phyloP scores from a whole-genome alignment of 768 basidiomycete genomes.

The Mycena alexandri region DNA sequence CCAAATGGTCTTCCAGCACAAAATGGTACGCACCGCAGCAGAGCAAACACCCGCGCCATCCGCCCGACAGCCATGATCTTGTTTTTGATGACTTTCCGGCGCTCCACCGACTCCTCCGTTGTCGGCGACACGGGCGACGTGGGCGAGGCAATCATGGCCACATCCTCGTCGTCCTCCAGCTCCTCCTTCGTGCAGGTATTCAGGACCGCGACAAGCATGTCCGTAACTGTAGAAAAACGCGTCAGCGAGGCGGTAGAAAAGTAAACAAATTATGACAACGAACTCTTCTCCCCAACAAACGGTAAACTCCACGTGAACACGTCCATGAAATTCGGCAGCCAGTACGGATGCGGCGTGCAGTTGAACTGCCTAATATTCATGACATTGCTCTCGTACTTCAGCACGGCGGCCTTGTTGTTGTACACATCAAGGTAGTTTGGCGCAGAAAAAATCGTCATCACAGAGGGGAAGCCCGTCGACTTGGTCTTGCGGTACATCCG shows the following conservation, averaged over 20 bases:
- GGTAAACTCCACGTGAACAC: conserved; percentile 99
- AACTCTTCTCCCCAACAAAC: conserved; percentile 98
- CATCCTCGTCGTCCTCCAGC: conserved; percentile 85
- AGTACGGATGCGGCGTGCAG: conserved; percentile 95
- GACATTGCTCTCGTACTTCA: conserved; percentile 99
- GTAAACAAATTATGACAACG: conserved; percentile 43
- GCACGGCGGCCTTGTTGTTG: conserved; percentile 98
- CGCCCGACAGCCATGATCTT: conserved; percentile 98
- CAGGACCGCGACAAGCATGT: conserved; percentile 97
- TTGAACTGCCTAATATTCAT: conserved; percentile 99
- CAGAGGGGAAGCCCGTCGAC: conserved; percentile 97
- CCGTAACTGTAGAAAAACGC: conserved; percentile 75
- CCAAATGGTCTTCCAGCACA: neutral
- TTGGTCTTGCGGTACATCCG: conserved; percentile 99
- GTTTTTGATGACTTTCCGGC: conserved; percentile 94
- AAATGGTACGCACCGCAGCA: conserved; percentile 81
- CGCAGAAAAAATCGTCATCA: conserved; percentile 99
- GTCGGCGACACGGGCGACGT: conserved; percentile 56
- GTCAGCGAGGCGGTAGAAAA: conserved; percentile 8
- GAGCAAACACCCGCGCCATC: conserved; percentile 95
- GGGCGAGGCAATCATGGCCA: conserved; percentile 53
- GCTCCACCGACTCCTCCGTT: conserved; percentile 70
- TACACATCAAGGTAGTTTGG: conserved; percentile 99
- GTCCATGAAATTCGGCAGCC: conserved; percentile 99
- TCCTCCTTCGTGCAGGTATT: conserved; percentile 98